Evolutionary conservation across 129 eudicot genomes (phyloP).

Genomic region (Chrysanthemum makinoi): DNA sequence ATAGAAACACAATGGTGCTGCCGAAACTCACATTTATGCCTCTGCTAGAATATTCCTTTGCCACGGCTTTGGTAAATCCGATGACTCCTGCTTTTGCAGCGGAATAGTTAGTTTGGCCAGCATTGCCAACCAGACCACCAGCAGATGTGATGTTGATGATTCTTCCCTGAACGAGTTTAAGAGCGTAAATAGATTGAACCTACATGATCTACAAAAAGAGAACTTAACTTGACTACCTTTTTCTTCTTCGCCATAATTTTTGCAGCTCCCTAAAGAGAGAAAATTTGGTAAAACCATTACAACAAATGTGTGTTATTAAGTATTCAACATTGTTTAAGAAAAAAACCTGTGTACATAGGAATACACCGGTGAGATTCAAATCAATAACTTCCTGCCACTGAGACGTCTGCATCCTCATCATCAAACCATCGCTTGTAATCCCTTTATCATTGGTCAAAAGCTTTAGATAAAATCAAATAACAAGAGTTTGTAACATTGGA

Average conservation of each 20-base stretch:
- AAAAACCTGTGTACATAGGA: constrained; percentile 60
- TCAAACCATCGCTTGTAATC: constrained; percentile 48
- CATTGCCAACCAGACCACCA: constrained; percentile 79
- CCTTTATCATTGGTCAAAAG: constrained; percentile 24
- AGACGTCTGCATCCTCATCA: constrained; percentile 61
- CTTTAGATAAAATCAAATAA: not conserved
- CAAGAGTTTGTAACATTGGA: too few relatives aligned
- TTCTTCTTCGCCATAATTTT: constrained; percentile 64
- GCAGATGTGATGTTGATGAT: constrained; percentile 89
- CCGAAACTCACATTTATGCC: constrained; percentile 65
- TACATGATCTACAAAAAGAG: not conserved
- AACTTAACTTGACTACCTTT: constrained; percentile 36
- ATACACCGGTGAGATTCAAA: constrained; percentile 69
- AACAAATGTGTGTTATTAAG: not conserved
- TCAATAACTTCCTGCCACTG: constrained; percentile 78
- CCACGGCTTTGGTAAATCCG: constrained; percentile 81
- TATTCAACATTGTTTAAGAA: not conserved
- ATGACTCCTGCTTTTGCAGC: constrained; percentile 99
- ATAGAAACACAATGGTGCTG: too few relatives aligned
- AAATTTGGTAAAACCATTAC: not conserved
- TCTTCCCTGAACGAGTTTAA: constrained; percentile 60
- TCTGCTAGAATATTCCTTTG: constrained; percentile 86
- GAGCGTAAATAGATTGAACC: not conserved
- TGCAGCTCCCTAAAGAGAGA: constrained; percentile 52
- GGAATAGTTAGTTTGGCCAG: constrained; percentile 91